These are phyloP conservation scores for Allium cepa DNA, from an alignment of 106 monocot species.

Conservation along the genomic window DNA sequence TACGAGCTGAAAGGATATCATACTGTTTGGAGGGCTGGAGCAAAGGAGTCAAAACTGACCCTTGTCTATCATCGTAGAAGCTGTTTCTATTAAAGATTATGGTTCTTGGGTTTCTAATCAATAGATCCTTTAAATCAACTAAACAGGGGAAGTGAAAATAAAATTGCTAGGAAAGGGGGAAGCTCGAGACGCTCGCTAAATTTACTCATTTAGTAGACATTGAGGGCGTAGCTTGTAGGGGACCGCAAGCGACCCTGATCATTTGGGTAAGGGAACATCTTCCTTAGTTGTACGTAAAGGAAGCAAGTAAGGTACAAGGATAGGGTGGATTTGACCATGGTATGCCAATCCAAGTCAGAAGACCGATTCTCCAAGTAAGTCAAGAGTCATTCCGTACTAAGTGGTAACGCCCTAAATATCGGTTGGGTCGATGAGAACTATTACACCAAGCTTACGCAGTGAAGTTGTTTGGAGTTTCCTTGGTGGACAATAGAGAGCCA, in stretches of 20 bases:
- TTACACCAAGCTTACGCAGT: neutral
- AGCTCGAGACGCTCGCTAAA: no score
- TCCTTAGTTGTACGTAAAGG: neutral
- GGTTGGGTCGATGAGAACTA: neutral
- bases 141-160: neutral
- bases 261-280: neutral
- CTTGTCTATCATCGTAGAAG: neutral
- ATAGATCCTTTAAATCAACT: neutral
- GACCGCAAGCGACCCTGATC: no score
- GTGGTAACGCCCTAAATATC: neutral
- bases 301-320: neutral
- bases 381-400: neutral
- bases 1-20: neutral
- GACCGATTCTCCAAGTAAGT: neutral
- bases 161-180: neutral
- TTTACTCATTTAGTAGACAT: no score
- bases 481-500: neutral
- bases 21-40: neutral
- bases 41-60: neutral
- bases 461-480: neutral
- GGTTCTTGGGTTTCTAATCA: neutral
- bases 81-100: neutral
- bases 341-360: slow-evolving; percentile 1
- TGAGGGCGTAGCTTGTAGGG: no score
- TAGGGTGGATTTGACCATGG: neutral